Evolutionary conservation across 164 flowering plant species (phyloP), one percentile per base, ranked within the genome.

Genomic region (Platanus orientalis): DNA sequence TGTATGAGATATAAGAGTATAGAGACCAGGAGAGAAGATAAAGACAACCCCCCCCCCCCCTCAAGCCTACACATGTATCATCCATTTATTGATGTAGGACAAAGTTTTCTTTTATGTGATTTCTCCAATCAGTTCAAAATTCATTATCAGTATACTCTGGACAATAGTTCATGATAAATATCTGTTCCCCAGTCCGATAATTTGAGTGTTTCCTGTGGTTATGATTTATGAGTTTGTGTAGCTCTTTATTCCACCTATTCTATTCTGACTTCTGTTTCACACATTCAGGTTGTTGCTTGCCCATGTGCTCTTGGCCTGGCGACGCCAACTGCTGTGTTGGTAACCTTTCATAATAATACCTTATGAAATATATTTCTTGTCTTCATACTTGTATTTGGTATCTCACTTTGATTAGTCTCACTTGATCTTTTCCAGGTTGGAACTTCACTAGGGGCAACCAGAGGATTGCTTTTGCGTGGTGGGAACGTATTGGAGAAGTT

Each of bases 221-320:
- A 6, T n/a, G n/a, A 42, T 45, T 23, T n/a, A 25, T 23, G 20
- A 48, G 44, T 10, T 65, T 28, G 47, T 45, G 7, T 48, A 21
- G 16, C 21, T 19, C 32, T 39, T 20, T 51, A 26, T 34, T 26
- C 36, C 34, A 27, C 27, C 19, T 54, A 21, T 4, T 59, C 29
- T 44, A 13, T 58, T 32, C 57, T 48, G 36, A 54, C 28, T 7
- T 47, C 24, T 64, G 34, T 52, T 76, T 61, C 52, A 58, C 60
- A 27, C 55, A 2, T 75, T 66, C 83, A 90, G 97, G 97, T 95
- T 73, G 70, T 95, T 72, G 97, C 99, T 53, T 95, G 99, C 75
- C 99, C 99, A 59, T 95, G 99, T 78, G 97, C 99, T 44, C 97
- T 95, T 71, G 99, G 99, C 61, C 76, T 95, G 62, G 99, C 99